phyloP scores from a whole-genome alignment of 768 basidiomycete species.

The Tulasnella sp. region DNA sequence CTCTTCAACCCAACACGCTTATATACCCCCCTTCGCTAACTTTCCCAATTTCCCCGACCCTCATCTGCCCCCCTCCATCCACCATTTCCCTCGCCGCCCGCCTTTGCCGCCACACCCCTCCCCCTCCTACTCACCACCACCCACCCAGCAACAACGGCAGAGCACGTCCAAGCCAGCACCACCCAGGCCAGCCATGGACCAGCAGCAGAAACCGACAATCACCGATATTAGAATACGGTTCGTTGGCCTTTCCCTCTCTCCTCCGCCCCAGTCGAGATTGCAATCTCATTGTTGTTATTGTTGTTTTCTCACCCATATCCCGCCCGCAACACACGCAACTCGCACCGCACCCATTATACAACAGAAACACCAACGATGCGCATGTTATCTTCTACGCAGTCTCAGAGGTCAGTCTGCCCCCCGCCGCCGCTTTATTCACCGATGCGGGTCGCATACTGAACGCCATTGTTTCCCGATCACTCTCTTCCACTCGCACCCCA shows the following conservation, averaged over 20 bases:
- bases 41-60: constrained; percentile 17
- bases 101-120: background rate
- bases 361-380: constrained; percentile 66
- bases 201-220: constrained; percentile 28
- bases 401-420: constrained; percentile 48
- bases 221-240: constrained; percentile 30
- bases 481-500: background rate
- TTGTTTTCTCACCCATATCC: constrained; percentile 5
- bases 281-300: constrained; percentile 15
- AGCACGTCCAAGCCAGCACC: background rate
- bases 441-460: background rate
- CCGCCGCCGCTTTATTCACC: background rate
- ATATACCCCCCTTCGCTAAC: background rate
- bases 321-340: background rate
- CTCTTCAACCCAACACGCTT: background rate
- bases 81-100: background rate
- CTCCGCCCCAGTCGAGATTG: background rate
- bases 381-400: constrained; percentile 80
- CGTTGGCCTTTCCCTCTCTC: background rate
- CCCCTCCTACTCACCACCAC: background rate
- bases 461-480: background rate
- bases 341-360: background rate
- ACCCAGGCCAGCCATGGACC: constrained; percentile 14
- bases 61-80: background rate
- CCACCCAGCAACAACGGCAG: background rate